Evolutionary conservation across 2,329 filamentous ascomycete species (phyloP), one percentile per base, ranked within the genome.

Genomic region (Xylaria sp.): DNA sequence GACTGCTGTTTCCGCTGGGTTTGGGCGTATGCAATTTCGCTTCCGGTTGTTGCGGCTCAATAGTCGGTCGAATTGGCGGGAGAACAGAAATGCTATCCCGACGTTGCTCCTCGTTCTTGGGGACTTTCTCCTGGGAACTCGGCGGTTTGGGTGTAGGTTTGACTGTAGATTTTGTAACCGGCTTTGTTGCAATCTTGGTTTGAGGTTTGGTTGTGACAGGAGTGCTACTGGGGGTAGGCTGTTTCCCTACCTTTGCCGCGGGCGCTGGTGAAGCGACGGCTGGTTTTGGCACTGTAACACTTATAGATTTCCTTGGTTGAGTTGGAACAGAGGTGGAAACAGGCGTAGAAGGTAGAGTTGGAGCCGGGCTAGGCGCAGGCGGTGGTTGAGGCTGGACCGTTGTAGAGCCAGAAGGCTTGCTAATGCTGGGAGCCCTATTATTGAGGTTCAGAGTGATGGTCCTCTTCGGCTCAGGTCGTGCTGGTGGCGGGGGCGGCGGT

Each of bases 361-460:
- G 61, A 52, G 55, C 49, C 1, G 66, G 54, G 36, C 48, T 67
- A 15, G 64, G 23, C 62, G 68, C 54, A 57, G 69, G 9, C 18
- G 64, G 57, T 18, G 62, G 66, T 51, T 56, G 68, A 64, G 23
- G 58, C 56, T 66, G 64, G 41, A 52, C 62, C 59, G 62, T 9
- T 62, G 65, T 52, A 43, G 71, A 25, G 23, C 48, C 31, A 60
- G 51, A 31, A 54, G 52, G 31, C 9, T 72, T 74, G 31, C 66
- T 58, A 54, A 73, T 66, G 61, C 77, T 79, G 9, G 66, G 58
- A 12, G 68, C 73, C 57, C 71, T 72, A 55, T 79, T 78, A 57
- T 78, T 78, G 23, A 79, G 9, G 56, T 79, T 79, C 48, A 79
- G 62, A n/a, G 77, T 78, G 46, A 79, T 79, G 2, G 75, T 79